Evolutionary conservation across 2,329 filamentous ascomycete species (phyloP).

Genomic region (Ceratocystis cubensis): DNA sequence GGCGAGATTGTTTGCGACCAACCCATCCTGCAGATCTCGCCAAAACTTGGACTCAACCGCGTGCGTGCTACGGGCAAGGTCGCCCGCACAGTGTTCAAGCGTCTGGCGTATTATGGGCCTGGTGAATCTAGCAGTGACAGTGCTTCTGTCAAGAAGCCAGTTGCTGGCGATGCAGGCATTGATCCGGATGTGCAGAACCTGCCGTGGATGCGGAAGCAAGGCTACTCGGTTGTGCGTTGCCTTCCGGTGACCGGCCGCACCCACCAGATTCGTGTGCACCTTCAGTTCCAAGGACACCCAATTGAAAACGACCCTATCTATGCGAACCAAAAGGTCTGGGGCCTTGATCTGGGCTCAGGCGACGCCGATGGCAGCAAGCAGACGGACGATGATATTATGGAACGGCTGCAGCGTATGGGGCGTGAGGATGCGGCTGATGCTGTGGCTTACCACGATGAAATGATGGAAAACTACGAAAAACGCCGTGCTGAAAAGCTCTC

Average conservation of each 20-base stretch:
- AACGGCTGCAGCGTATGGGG: conserved; percentile 74
- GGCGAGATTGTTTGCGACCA: conserved; percentile 86
- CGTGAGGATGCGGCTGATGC: conserved; percentile 87
- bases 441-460: conserved; percentile 84
- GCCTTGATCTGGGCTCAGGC: conserved; percentile 57
- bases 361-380: conserved; percentile 55
- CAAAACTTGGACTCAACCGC: conserved; percentile 85
- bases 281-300: conserved; percentile 87
- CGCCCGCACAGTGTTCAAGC: conserved; percentile 81
- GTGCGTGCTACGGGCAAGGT: conserved; percentile 88
- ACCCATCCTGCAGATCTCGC: conserved; percentile 85
- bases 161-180: conserved; percentile 14
- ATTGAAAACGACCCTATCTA: conserved; percentile 98
- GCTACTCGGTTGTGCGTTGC: conserved; percentile 91
- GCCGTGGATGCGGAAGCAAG: conserved; percentile 46
- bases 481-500: conserved; percentile 89
- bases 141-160: conserved; percentile 20
- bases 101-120: conserved; percentile 79
- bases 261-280: conserved; percentile 86
- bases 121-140: conserved; percentile 23
- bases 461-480: conserved; percentile 82
- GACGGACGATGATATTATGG: conserved; percentile 81
- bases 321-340: conserved; percentile 86
- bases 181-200: conserved; percentile 25
- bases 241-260: conserved; percentile 86